These are phyloP conservation scores for Stagonosporopsis chrysanthemi DNA, from an alignment of 2,329 filamentous ascomycete genomes.

Conservation along the genomic window DNA sequence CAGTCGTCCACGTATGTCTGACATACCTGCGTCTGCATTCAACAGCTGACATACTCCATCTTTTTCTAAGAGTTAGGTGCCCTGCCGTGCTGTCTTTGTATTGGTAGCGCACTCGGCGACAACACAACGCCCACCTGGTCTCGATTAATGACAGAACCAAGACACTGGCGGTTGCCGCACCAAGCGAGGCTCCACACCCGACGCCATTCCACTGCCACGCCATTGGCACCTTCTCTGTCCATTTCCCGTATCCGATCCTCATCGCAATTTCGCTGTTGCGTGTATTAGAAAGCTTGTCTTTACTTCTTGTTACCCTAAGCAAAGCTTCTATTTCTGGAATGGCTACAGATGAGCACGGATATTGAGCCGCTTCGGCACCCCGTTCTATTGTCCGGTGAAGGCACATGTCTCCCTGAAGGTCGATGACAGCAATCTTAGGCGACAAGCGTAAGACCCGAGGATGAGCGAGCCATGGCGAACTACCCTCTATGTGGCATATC, in stretches of 20 bases:
- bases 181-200: neutral
- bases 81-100: neutral
- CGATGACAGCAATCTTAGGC: no score
- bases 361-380: neutral
- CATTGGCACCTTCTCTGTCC: neutral
- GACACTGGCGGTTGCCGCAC: neutral
- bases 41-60: neutral
- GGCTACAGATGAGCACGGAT: neutral
- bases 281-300: neutral
- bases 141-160: neutral
- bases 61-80: neutral
- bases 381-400: neutral
- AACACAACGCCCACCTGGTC: neutral
- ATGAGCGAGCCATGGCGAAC: no score
- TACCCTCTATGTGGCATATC: no score
- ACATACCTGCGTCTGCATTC: neutral
- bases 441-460: no score
- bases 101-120: neutral
- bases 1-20: neutral
- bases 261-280: neutral
- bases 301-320: neutral
- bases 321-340: neutral
- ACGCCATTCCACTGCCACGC: neutral
- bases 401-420: neutral
- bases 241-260: neutral